These are phyloP conservation scores for Oryza brachyantha DNA, from an alignment of 176 grass and related monocot species.

Conservation along the genomic window DNA sequence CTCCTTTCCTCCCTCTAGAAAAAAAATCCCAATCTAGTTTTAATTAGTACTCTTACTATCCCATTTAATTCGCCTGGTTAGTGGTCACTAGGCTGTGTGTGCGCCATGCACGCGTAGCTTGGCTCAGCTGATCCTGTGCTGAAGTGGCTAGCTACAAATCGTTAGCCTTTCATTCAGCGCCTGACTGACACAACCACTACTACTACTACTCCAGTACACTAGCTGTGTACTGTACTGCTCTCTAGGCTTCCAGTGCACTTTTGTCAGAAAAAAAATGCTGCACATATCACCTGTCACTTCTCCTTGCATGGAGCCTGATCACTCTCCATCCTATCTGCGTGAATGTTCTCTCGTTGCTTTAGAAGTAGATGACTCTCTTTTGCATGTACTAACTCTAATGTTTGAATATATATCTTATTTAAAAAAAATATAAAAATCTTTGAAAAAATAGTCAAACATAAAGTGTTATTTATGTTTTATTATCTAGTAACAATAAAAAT, in stretches of 20 bases:
- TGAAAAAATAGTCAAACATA: too few species aligned
- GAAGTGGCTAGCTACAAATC: background rate
- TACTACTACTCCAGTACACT: constrained; percentile 1
- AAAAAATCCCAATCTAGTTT: background rate
- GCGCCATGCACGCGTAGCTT: background rate
- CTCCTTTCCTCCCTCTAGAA: background rate
- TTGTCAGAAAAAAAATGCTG: constrained; percentile 36
- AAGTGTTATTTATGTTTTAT: too few species aligned
- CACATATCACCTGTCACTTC: constrained; percentile 21
- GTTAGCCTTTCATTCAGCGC: background rate
- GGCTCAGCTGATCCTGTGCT: background rate
- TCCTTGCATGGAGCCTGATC: constrained; percentile 28
- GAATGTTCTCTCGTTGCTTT: background rate
- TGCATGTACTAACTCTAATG: too few species aligned
- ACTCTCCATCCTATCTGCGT: background rate
- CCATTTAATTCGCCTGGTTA: background rate
- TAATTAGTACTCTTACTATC: background rate
- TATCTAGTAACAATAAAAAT: too few species aligned
- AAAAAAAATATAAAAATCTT: too few species aligned
- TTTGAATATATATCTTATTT: too few species aligned
- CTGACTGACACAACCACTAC: background rate
- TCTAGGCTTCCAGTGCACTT: constrained; percentile 26
- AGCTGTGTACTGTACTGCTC: constrained; percentile 1
- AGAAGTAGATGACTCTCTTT: background rate
- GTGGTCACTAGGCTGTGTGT: background rate